A percentile compares a stretch with the other conserved stretches of the same genome.
Conservation (phyloP, 129 eudicot species). For the Glebionis coronaria region DNA sequence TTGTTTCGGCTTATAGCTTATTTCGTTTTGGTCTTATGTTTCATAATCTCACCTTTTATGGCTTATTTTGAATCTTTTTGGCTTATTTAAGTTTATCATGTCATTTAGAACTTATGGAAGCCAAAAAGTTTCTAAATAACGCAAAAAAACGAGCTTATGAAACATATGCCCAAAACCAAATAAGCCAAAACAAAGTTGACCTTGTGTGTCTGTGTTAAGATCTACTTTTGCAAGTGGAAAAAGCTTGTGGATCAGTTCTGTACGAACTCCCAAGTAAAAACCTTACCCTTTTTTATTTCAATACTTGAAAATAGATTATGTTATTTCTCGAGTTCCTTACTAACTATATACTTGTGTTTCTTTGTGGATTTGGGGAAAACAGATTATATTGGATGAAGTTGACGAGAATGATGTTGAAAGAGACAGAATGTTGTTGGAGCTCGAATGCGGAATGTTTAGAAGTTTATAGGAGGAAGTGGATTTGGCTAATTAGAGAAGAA, state of each 20-base stretch:
- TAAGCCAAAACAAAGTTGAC: too few relatives aligned
- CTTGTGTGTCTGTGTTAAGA: too few relatives aligned
- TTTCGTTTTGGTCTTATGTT: too few relatives aligned
- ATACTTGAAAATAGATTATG: background rate
- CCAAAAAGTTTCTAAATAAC: too few relatives aligned
- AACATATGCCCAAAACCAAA: too few relatives aligned
- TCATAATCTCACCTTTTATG: too few relatives aligned
- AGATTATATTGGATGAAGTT: constrained; percentile 93
- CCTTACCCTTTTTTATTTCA: background rate
- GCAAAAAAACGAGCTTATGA: too few relatives aligned
- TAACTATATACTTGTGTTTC: background rate
- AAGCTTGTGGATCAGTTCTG: constrained; percentile 77
- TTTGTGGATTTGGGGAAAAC: background rate
- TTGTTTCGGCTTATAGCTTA: too few relatives aligned
- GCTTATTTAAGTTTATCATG: too few relatives aligned
- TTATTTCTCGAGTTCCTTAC: constrained; percentile 4
- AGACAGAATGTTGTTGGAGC: constrained; percentile 66
- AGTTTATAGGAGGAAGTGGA: constrained; percentile 82
- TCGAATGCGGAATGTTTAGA: constrained; percentile 84
- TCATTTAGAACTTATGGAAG: too few relatives aligned
- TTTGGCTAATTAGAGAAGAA: constrained; percentile 66
- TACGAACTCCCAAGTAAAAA: constrained; percentile 72
- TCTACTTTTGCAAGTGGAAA: constrained; percentile 59
- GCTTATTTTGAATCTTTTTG: too few relatives aligned
- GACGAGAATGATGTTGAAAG: constrained; percentile 65